Conservation (phyloP, 2,329 filamentous ascomycete genomes). For the Metarhizium sp. region DNA sequence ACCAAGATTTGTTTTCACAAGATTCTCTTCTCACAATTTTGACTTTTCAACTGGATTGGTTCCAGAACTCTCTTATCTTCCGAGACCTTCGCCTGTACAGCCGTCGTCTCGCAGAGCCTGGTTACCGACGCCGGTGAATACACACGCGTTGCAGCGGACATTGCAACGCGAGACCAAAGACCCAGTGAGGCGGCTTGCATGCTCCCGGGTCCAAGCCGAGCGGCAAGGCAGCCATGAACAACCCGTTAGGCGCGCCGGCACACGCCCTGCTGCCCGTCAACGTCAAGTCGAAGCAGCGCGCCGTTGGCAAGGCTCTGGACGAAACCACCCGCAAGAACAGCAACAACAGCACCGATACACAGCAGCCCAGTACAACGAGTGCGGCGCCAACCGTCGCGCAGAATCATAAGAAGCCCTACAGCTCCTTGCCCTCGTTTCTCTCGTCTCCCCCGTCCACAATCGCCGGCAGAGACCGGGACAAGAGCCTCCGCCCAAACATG, state of each 20-base stretch:
- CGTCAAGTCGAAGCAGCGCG: background rate
- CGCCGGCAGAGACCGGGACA: background rate
- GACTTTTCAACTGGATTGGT: too few species aligned
- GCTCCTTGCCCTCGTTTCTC: background rate
- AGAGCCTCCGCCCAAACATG: background rate
- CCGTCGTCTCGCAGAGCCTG: too few species aligned
- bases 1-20: too few species aligned
- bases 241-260: background rate
- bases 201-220: background rate
- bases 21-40: too few species aligned
- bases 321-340: background rate
- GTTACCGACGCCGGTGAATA: too few species aligned
- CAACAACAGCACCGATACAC: background rate
- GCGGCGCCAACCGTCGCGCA: background rate
- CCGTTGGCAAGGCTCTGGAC: background rate
- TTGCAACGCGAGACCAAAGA: too few species aligned
- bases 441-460: background rate
- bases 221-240: background rate
- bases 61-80: too few species aligned
- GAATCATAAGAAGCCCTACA: background rate
- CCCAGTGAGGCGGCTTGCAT: background rate
- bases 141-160: too few species aligned
- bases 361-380: background rate
- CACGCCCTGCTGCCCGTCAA: conserved; percentile 1
- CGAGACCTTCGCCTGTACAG: too few species aligned